Base-by-base conservation (phyloP, 176 grass and related monocot species). In the Bromus sterilis region DNA sequence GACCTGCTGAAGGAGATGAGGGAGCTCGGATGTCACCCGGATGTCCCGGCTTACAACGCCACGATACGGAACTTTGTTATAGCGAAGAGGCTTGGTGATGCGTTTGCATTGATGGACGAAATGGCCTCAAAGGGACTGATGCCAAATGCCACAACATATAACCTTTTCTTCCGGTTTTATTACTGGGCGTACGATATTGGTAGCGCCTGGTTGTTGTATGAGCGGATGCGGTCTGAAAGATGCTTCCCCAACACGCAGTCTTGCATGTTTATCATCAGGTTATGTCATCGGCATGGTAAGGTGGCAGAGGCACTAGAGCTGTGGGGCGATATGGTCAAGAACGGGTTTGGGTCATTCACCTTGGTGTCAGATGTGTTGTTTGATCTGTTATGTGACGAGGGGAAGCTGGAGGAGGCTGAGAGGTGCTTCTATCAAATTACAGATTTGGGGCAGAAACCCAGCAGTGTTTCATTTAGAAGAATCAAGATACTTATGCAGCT, bases 401-500 rank as follows among this genome's bases (percentile, higher is more conserved):
- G 92, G 11, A 94, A 87, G 84, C 69, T 98, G 79, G 95, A 94
- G 56, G 90, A 93, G 4, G 95, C 86, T 0, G 92, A 94, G 66
- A 92, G 34, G 60, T 98, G 95, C 77, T 94, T 98, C 62, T 59
- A 71, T 78, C 91, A 97, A 83, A 87, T 94, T 88, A 84, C 89
- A 58, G 87, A 89, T 41, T 61, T 92, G 28, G 91, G 91, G 32
- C 91, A 92, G 71, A 91, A 87, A 55, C 94, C 94, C 1, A 97
- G 91, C 77, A 85, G 74, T 71, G 86, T 75, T 82, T 86, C 91
- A 26, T 86, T 94, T 61, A 91, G 65, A 83, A 92, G 95, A 78
- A 89, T 98, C 78, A 94, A 90, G 74, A 89, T 98, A 83, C 84
- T 98, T 29, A 93, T 98, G 95, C 78, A 93, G 84, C 83, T 98